phyloP scores from a whole-genome alignment of 1,139 yeast genomes.

The Zygosaccharomyces sapae region DNA sequence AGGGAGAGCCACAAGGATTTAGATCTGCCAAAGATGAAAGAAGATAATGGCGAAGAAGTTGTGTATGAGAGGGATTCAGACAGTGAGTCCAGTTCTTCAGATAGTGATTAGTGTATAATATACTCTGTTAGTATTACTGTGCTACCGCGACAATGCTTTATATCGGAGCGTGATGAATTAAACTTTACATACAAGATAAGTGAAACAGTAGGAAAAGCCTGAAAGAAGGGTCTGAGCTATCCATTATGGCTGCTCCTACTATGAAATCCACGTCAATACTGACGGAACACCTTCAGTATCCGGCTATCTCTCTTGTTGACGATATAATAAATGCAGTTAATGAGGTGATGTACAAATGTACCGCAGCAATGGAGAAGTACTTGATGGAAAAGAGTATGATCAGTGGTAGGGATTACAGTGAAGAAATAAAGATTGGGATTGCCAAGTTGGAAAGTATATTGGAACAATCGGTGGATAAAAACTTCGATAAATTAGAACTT shows the following conservation, averaged over 20 bases:
- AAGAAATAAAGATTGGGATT: conserved; percentile 70
- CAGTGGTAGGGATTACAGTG: conserved; percentile 28
- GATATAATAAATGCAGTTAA: conserved; percentile 89
- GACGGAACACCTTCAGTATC: conserved; percentile 83
- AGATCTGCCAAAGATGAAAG: conserved; percentile 32
- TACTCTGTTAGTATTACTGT: background rate
- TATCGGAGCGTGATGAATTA: conserved; percentile 2
- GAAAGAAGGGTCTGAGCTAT: background rate
- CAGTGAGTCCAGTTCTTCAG: conserved; percentile 29
- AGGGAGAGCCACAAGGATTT: conserved; percentile 37
- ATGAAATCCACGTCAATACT: conserved; percentile 53
- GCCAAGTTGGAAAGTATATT: conserved; percentile 75
- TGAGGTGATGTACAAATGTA: conserved; percentile 77
- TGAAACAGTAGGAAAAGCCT: conserved; percentile 1
- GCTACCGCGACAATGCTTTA: background rate
- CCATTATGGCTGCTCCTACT: conserved; percentile 41
- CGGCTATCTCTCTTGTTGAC: conserved; percentile 82
- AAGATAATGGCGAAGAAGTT: conserved; percentile 35
- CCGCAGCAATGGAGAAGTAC: conserved; percentile 72
- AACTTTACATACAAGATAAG: background rate
- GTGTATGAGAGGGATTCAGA: conserved; percentile 35
- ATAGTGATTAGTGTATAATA: conserved; percentile 23
- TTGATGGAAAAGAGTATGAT: conserved; percentile 39
- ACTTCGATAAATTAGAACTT: conserved; percentile 82
- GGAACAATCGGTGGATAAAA: conserved; percentile 74